Evolutionary conservation across 2,329 filamentous ascomycete genomes (phyloP).

Genomic region (Monascus ruber): DNA sequence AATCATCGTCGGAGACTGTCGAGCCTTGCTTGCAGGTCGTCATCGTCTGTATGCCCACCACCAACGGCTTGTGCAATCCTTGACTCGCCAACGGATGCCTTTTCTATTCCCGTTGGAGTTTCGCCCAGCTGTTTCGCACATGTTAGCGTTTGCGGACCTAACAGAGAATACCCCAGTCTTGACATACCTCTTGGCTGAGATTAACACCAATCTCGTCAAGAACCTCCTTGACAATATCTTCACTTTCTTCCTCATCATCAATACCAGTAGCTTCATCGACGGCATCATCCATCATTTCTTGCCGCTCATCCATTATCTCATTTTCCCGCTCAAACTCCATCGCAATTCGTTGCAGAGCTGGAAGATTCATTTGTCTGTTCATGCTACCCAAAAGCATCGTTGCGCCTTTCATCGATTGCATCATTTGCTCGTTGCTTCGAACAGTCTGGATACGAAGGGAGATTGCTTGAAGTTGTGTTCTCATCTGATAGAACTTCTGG

Average conservation of each 20-base stretch:
- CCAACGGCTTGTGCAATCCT: slow-evolving; percentile 75
- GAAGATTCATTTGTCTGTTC: slow-evolving; percentile 96
- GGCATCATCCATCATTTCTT: slow-evolving; percentile 99
- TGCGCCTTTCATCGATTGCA: slow-evolving; percentile 98
- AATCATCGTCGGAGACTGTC: slow-evolving; percentile 62
- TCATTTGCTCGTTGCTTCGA: slow-evolving; percentile 98
- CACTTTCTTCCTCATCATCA: slow-evolving; percentile 83
- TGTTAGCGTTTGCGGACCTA: slow-evolving; percentile 4
- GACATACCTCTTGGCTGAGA: slow-evolving; percentile 71
- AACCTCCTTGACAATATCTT: slow-evolving; percentile 93
- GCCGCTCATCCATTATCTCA: slow-evolving; percentile 96
- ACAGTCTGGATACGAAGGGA: slow-evolving; percentile 95
- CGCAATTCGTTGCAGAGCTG: slow-evolving; percentile 85
- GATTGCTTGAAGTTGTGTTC: slow-evolving; percentile 92
- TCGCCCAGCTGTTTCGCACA: slow-evolving; percentile 61
- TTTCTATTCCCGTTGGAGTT: slow-evolving; percentile 74
- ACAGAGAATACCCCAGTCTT: background rate
- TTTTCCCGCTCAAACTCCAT: slow-evolving; percentile 99
- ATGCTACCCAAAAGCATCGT: slow-evolving; percentile 88
- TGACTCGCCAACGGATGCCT: slow-evolving; percentile 58
- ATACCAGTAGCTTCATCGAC: slow-evolving; percentile 94
- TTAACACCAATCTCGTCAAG: slow-evolving; percentile 95
- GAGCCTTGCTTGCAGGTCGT: slow-evolving; percentile 85
- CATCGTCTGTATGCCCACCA: slow-evolving; percentile 52
- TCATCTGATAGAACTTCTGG: slow-evolving; percentile 98